Conservation (phyloP, 305 asterid species). For the Fraxinus platypoda region DNA sequence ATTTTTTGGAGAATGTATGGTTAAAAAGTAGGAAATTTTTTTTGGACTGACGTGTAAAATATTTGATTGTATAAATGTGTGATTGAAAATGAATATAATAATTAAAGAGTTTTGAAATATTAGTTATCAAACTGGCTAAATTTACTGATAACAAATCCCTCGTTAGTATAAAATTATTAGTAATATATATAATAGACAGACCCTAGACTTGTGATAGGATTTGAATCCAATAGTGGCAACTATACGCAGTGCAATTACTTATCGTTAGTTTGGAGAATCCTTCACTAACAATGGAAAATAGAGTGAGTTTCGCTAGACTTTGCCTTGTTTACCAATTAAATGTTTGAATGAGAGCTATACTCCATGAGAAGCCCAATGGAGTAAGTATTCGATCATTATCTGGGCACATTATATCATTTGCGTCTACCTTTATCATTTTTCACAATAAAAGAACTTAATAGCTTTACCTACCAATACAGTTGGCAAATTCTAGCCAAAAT, state of each 20-base stretch:
- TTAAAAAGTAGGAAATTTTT: too few relatives aligned
- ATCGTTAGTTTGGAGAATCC: neutral
- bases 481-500: neutral
- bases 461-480: neutral
- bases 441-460: neutral
- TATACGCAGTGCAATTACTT: neutral
- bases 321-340: neutral
- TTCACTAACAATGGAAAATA: neutral
- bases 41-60: neutral
- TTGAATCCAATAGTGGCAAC: neutral
- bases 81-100: too few relatives aligned
- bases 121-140: neutral
- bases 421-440: neutral
- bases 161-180: neutral
- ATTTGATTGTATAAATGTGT: too few relatives aligned
- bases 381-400: neutral
- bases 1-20: too few relatives aligned
- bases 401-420: neutral
- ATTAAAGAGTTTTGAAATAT: neutral
- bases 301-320: neutral
- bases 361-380: neutral
- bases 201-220: neutral
- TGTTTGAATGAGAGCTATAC: neutral
- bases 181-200: neutral
- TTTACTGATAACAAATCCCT: neutral